Conservation (phyloP, 2,329 filamentous ascomycete genomes). For the Dactylellina drechsleri region DNA sequence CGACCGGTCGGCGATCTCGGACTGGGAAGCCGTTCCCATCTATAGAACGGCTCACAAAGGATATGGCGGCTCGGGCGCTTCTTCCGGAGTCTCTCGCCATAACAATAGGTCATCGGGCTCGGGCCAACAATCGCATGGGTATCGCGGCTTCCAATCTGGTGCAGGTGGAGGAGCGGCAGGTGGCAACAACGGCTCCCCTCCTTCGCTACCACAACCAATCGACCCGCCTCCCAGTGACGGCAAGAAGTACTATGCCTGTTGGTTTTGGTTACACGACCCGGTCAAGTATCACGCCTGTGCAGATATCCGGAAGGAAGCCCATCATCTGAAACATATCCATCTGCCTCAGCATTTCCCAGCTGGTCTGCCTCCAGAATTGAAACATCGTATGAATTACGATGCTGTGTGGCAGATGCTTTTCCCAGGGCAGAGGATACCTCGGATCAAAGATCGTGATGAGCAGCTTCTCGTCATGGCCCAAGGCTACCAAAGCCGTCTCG, state of each 20-base stretch:
- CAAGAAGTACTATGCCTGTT: constrained; percentile 47
- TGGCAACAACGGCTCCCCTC: constrained; percentile 38
- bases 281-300: constrained; percentile 43
- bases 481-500: constrained; percentile 3
- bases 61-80: constrained; percentile 17
- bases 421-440: constrained; percentile 12
- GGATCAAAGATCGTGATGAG: constrained; percentile 34
- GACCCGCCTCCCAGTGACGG: constrained; percentile 40
- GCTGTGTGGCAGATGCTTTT: constrained; percentile 42
- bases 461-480: constrained; percentile 39
- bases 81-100: constrained; percentile 38
- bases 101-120: constrained; percentile 20
- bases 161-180: constrained; percentile 22
- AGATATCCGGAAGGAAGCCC: constrained; percentile 42
- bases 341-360: constrained; percentile 36
- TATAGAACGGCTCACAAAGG: constrained; percentile 31
- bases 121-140: constrained; percentile 26
- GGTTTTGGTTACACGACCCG: constrained; percentile 48
- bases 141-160: constrained; percentile 18
- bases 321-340: constrained; percentile 48
- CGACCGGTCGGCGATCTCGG: constrained; percentile 19
- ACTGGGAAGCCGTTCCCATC: constrained; percentile 30
- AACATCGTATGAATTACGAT: constrained; percentile 41
- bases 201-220: constrained; percentile 46
- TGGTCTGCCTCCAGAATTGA: constrained; percentile 28